phyloP scores from a whole-genome alignment of 306 rosid genomes.

The Elaeagnus macrophylla region DNA sequence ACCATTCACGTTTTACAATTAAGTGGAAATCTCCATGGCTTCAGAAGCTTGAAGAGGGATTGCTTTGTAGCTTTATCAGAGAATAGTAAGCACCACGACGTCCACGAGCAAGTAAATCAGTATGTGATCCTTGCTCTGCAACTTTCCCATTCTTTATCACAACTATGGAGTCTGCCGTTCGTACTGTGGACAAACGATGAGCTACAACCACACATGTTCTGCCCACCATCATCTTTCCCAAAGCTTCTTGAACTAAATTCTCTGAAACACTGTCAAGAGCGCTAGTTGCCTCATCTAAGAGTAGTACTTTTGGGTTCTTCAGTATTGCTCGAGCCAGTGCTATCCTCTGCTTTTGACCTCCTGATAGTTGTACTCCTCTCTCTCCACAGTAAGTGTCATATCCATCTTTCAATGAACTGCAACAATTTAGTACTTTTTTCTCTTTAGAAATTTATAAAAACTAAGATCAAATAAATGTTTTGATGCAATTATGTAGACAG shows the following conservation, averaged over 20 bases:
- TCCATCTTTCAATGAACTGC: conserved; percentile 61
- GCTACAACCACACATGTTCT: conserved; percentile 70
- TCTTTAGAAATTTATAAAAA: background rate
- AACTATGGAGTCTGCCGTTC: conserved; percentile 44
- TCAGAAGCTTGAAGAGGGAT: conserved; percentile 1
- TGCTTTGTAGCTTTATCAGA: conserved; percentile 44
- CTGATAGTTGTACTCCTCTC: conserved; percentile 70
- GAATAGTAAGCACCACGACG: conserved; percentile 47
- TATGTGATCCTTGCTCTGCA: conserved; percentile 54
- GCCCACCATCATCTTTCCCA: conserved; percentile 66
- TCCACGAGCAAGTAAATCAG: conserved; percentile 30
- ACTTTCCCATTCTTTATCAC: conserved; percentile 57
- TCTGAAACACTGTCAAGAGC: conserved; percentile 72
- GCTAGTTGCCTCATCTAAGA: conserved; percentile 75
- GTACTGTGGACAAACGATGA: conserved; percentile 67
- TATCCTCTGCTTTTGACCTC: conserved; percentile 78
- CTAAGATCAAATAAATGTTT: too few relatives aligned
- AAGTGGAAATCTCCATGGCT: background rate
- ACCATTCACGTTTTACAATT: background rate
- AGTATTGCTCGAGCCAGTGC: conserved; percentile 69
- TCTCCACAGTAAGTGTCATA: conserved; percentile 68
- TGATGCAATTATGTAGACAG: too few relatives aligned
- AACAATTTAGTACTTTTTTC: background rate
- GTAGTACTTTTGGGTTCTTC: conserved; percentile 57
- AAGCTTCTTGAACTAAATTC: conserved; percentile 59